Evolutionary conservation across 1,284 basidiomycete species (phyloP).

Genomic region (Heterobasidion occidentale): DNA sequence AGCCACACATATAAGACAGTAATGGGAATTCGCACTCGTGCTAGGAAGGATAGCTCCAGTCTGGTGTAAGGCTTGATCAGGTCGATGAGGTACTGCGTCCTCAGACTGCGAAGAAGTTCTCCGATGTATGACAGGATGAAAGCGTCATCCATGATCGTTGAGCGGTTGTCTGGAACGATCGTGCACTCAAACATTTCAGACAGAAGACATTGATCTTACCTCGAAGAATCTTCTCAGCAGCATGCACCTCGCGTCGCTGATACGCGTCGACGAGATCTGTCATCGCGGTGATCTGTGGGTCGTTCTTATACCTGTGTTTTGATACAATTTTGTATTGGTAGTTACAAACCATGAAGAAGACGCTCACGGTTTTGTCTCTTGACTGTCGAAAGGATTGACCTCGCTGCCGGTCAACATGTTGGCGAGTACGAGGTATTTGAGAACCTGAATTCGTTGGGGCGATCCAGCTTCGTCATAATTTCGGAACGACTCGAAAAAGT

Average conservation of each 20-base stretch:
- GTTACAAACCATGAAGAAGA: neutral
- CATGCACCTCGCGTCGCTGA: constrained; percentile 91
- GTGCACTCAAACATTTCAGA: constrained; percentile 1
- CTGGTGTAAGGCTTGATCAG: constrained; percentile 96
- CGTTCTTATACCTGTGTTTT: constrained; percentile 78
- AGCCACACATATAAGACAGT: neutral
- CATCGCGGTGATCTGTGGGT: constrained; percentile 97
- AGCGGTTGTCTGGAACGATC: constrained; percentile 64
- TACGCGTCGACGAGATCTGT: constrained; percentile 95
- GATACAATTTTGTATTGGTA: neutral
- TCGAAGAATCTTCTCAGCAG: constrained; percentile 90
- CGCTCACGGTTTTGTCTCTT: constrained; percentile 93
- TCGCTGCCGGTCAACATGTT: constrained; percentile 99
- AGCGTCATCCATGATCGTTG: constrained; percentile 90
- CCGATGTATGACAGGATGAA: constrained; percentile 95
- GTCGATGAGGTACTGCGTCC: constrained; percentile 96
- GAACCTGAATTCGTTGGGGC: constrained; percentile 92
- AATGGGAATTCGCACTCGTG: constrained; percentile 48
- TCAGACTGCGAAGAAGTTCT: constrained; percentile 86
- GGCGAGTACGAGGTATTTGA: constrained; percentile 97
- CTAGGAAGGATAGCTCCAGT: constrained; percentile 86
- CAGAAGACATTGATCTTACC: constrained; percentile 34
- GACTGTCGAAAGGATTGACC: constrained; percentile 98
- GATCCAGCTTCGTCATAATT: constrained; percentile 99
- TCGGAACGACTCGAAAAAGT: constrained; percentile 98